phyloP scores from a whole-genome alignment of 139 green algal species.

The Nannochloris sp. region DNA sequence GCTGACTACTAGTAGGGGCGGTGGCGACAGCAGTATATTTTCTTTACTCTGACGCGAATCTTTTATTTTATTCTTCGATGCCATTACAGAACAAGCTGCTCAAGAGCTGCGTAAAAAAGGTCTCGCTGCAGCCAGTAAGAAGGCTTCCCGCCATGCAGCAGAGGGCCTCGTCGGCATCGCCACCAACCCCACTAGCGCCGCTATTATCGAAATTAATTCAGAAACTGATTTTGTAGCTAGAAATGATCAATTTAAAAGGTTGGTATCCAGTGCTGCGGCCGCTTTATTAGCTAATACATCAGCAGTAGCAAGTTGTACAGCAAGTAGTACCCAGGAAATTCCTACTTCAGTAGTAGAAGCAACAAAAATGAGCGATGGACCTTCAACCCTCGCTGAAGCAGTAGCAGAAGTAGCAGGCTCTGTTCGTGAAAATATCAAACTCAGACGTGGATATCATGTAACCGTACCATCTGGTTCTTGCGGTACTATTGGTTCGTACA shows the following conservation, averaged over 20 bases:
- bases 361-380: background rate
- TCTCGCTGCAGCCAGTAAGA: constrained; percentile 81
- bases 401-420: constrained; percentile 48
- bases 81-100: constrained; percentile 32
- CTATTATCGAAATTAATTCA: constrained; percentile 73
- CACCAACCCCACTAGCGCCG: constrained; percentile 1
- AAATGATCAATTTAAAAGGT: constrained; percentile 65
- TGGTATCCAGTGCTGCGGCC: constrained; percentile 55
- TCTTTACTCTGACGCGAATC: background rate
- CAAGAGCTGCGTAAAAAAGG: constrained; percentile 74
- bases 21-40: background rate
- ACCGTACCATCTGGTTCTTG: background rate
- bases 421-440: constrained; percentile 74
- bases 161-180: constrained; percentile 80
- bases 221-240: constrained; percentile 93
- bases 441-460: constrained; percentile 54
- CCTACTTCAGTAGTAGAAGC: background rate
- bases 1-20: no score
- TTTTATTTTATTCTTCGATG: background rate
- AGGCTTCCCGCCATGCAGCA: constrained; percentile 65
- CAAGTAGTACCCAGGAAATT: background rate
- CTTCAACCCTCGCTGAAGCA: constrained; percentile 37
- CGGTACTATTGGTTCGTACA: constrained; percentile 50
- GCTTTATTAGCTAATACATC: constrained; percentile 38
- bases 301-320: background rate